Percentiles rank a stretch among this genome's conserved stretches.
Conservation (phyloP, 148 eudicot species). For the Persicaria maculosa region DNA sequence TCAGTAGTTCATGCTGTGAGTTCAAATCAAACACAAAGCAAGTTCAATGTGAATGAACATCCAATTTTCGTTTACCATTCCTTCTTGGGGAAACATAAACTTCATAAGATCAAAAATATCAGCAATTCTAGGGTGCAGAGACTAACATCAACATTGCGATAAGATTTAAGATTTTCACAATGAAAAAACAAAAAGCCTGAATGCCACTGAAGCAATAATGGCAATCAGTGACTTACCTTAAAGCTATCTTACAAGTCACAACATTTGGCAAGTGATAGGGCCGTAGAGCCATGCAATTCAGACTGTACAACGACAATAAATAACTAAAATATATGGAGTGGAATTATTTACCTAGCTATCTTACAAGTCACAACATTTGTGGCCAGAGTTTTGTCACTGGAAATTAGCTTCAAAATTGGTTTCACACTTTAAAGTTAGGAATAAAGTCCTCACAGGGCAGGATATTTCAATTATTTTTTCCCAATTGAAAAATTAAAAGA, state of each 20-base stretch:
- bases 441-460: no score
- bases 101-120: neutral
- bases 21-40: constrained; percentile 13
- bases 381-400: no score
- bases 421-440: no score
- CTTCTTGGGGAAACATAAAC: neutral
- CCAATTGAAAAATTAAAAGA: no score
- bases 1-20: constrained; percentile 86
- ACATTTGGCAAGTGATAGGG: neutral
- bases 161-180: no score
- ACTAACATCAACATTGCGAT: neutral
- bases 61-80: neutral
- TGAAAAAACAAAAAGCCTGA: neutral
- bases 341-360: no score
- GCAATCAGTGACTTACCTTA: neutral
- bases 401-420: no score
- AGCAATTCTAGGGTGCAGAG: neutral
- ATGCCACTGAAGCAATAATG: neutral
- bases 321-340: no score
- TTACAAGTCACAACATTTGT: no score
- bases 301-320: neutral
- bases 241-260: neutral
- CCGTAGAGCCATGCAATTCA: neutral
- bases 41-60: neutral
- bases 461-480: no score